A percentile compares a stretch with the other conserved stretches of the same genome.
Evolutionary conservation across 169 alveolate genomes (phyloP).

Genomic region (Plasmodium blacklocki): DNA sequence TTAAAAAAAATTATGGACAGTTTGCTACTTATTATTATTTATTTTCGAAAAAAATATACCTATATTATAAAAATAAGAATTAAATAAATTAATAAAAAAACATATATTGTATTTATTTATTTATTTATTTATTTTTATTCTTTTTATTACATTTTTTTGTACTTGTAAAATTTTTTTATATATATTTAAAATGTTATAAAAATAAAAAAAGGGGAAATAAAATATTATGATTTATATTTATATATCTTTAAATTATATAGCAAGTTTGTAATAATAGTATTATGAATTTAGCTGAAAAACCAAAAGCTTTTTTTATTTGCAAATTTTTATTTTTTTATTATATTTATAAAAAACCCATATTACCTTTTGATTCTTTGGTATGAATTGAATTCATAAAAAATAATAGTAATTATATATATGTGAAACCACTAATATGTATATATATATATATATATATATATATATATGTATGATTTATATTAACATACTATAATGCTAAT

Average conservation of each 20-base stretch:
- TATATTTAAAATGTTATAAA: neutral
- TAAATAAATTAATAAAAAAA: too few species aligned
- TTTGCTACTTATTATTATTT: too few species aligned
- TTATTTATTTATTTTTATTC: too few species aligned
- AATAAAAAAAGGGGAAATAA: neutral
- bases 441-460: slow-evolving; percentile 6
- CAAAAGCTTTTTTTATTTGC: slow-evolving; percentile 51
- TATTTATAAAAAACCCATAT: slow-evolving; percentile 40
- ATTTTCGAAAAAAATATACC: too few species aligned
- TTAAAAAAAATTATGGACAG: too few species aligned
- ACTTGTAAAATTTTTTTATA: too few species aligned
- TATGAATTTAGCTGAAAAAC: slow-evolving; percentile 50
- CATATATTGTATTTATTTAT: too few species aligned
- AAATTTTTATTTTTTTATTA: slow-evolving; percentile 71
- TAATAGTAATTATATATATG: neutral
- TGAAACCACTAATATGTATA: neutral
- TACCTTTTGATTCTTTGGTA: slow-evolving; percentile 63
- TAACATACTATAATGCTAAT: too few species aligned
- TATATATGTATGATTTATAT: neutral
- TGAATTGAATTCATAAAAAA: neutral
- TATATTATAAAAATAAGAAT: too few species aligned
- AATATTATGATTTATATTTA: slow-evolving; percentile 6
- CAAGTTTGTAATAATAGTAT: neutral
- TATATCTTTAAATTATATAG: slow-evolving; percentile 9
- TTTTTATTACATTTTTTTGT: too few species aligned